A percentile compares a stretch with the other conserved stretches of the same genome.
phyloP scores from a whole-genome alignment of 345 rosid genomes.

The Citrus sinensis region DVS_A1.0 CM039165.1:34310001-34310500 shows the following conservation, averaged over 20 bases:
- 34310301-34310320: too few species aligned
- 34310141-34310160: neutral
- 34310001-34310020: too few species aligned
- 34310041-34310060: too few species aligned
- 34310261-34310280: neutral
- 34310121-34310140: neutral
- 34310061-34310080: too few species aligned
- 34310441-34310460: too few species aligned
- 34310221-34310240: neutral
- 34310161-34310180: too few species aligned
- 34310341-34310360: too few species aligned
- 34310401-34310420: too few species aligned
- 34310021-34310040: too few species aligned
- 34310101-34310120: neutral
- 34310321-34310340: too few species aligned
- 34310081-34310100: neutral
- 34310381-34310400: too few species aligned
- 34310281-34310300: neutral
- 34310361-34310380: too few species aligned
- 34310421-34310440: accelerated
- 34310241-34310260: neutral
- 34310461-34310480: accelerated
- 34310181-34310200: neutral
- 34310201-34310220: neutral
- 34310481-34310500: accelerated